phyloP scores from a whole-genome alignment of 345 rosid species.

The Xanthoceras sorbifolium region DNA sequence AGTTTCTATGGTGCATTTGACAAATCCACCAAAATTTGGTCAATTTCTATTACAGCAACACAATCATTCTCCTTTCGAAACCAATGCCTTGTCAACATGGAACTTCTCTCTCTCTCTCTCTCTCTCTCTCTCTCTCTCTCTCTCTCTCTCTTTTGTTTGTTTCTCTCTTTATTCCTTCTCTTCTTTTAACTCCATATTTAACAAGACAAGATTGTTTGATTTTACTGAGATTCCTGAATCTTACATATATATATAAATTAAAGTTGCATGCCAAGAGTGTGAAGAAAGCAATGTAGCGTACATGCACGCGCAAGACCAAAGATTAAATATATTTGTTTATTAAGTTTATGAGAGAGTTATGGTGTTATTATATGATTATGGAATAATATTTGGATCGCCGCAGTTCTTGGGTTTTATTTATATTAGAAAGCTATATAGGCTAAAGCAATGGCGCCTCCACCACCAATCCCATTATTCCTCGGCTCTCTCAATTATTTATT shows the following conservation, averaged over 20 bases:
- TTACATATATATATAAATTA: background rate
- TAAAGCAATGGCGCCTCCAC: too few relatives aligned
- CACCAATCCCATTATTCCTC: background rate
- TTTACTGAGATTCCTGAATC: constrained; percentile 10
- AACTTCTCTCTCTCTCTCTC: background rate
- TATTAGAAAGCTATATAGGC: too few relatives aligned
- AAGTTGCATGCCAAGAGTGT: constrained; percentile 36
- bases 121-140: too few relatives aligned
- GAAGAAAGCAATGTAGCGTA: constrained; percentile 31
- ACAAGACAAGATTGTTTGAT: background rate
- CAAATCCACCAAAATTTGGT: background rate
- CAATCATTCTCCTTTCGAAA: background rate
- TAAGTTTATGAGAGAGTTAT: constrained; percentile 2
- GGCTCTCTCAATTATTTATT: background rate
- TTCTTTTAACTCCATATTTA: too few relatives aligned
- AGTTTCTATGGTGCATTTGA: background rate
- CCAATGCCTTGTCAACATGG: background rate
- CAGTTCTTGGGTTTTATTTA: background rate
- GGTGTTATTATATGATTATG: background rate
- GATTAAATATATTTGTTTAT: too few relatives aligned
- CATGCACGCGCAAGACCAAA: constrained; percentile 8
- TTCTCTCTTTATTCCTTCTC: too few relatives aligned
- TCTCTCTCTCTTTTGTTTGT: too few relatives aligned
- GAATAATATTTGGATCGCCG: constrained; percentile 18
- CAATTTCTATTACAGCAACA: background rate